Evolutionary conservation across 2,329 filamentous ascomycete genomes (phyloP), one percentile per base, ranked within the genome.

Genomic region (Trichoderma simmonsii): DNA sequence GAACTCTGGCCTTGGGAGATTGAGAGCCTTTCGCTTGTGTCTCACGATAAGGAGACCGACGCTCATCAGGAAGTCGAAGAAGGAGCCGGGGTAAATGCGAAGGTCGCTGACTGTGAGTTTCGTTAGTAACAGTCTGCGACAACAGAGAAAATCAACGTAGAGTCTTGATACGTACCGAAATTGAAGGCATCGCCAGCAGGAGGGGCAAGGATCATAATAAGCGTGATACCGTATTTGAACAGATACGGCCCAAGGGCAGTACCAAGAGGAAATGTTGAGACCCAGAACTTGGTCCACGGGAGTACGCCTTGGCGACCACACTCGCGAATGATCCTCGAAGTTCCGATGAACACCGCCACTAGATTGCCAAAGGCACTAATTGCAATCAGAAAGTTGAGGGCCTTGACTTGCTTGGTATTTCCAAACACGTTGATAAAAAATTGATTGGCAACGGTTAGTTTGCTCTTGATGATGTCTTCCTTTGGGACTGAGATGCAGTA

Each of bases 121-220:
- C 83, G 82, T 69, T 34, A 69, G 28, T n/a, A 51, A 26, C 8
- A 48, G 4, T 36, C 11, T 11, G 28, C 6, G 18, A 11, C 8
- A 30, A 43, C 2, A 6, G 9, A 4, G 3, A 43, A 21, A 60
- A 66, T 57, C 21, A 48, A 15, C 3, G 9, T 18, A 8, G 24
- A 36, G 18, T 21, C 6, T 21, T 2, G 62, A 18, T 21, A 75
- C 80, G n/a, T 76, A 86, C 85, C 82, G 75, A 91, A 91, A 72
- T 87, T 86, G 77, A 91, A 92, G 0, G 89, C 90, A 76, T 91
- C 89, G 1, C 90, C 89, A 0, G 88, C 87, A 0, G 89, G 88
- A 0, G 88, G 85, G 0, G 86, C 88, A 0, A 88, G 76, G 43
- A 91, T 90, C 86, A 91, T 89, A 59, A 91, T 75, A 2, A 88